Evolutionary conservation across 1,284 basidiomycete genomes (phyloP).

Genomic region (Agroathelia rolfsii): DNA sequence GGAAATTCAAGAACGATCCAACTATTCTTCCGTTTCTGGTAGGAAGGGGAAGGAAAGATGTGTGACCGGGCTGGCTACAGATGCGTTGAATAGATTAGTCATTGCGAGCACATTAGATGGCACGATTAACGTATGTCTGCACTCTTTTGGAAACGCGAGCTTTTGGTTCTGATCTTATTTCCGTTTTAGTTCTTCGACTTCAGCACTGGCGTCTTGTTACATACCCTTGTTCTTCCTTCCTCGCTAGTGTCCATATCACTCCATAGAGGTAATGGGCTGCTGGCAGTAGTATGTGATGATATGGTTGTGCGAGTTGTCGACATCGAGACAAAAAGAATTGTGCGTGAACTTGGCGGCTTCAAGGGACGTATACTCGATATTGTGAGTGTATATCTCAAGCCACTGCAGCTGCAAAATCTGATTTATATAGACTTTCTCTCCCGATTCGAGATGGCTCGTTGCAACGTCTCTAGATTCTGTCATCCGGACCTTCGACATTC

Average conservation of each 20-base stretch:
- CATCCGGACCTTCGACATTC: constrained; percentile 94
- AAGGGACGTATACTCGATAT: constrained; percentile 76
- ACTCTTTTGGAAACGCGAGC: constrained; percentile 2
- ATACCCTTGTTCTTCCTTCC: constrained; percentile 61
- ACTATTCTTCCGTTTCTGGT: constrained; percentile 27
- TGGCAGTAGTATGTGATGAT: constrained; percentile 83
- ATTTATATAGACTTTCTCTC: constrained; percentile 71
- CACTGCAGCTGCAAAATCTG: background rate
- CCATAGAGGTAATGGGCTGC: constrained; percentile 80
- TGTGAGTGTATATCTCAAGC: constrained; percentile 33
- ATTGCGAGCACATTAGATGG: constrained; percentile 86
- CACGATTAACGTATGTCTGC: constrained; percentile 64
- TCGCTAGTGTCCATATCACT: constrained; percentile 65
- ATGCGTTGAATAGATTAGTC: constrained; percentile 76
- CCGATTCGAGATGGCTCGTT: constrained; percentile 91
- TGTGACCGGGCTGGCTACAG: constrained; percentile 79
- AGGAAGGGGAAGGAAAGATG: constrained; percentile 44
- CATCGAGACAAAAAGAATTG: constrained; percentile 81
- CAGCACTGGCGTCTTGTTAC: constrained; percentile 66
- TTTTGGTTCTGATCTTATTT: constrained; percentile 1
- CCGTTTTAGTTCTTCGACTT: constrained; percentile 90
- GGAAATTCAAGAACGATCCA: constrained; percentile 35
- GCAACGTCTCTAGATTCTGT: constrained; percentile 83
- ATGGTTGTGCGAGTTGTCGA: constrained; percentile 79
- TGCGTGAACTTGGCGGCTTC: constrained; percentile 80